Evolutionary conservation across 306 rosid species (phyloP).

Genomic region (Dalbergia cochinchinensis): DNA sequence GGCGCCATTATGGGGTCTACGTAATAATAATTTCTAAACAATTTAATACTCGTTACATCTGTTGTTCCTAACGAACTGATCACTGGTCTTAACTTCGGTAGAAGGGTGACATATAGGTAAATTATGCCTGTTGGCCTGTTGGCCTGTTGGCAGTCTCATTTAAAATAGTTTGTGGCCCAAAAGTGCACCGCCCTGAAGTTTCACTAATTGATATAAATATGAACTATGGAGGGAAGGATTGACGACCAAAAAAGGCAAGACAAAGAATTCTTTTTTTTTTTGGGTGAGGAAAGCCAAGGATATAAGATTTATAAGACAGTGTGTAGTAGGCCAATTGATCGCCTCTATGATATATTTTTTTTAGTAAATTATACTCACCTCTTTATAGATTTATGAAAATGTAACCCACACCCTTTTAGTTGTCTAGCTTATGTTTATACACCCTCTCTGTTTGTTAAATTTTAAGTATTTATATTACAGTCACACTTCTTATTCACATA

Average conservation of each 20-base stretch:
- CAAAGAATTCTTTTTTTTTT: background rate
- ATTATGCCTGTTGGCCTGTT: background rate
- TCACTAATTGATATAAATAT: background rate
- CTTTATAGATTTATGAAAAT: too few relatives aligned
- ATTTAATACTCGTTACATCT: background rate
- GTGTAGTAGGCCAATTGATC: background rate
- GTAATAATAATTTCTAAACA: slow-evolving; percentile 28
- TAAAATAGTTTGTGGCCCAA: background rate
- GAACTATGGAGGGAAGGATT: too few relatives aligned
- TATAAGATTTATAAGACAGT: background rate
- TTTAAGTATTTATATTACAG: too few relatives aligned
- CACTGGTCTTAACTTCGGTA: background rate
- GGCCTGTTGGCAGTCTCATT: background rate
- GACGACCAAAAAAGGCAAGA: background rate
- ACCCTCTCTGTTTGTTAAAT: too few relatives aligned
- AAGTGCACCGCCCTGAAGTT: background rate
- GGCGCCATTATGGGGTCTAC: background rate
- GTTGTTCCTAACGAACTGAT: background rate
- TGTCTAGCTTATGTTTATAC: too few relatives aligned
- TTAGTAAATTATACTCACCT: too few relatives aligned
- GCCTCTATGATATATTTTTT: background rate
- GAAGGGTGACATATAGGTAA: background rate
- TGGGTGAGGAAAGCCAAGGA: too few relatives aligned
- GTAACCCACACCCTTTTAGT: too few relatives aligned
- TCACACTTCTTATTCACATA: too few relatives aligned